Base-by-base conservation (phyloP, 2,329 filamentous ascomycete species). In the Chaetomium olivaceum region DNA sequence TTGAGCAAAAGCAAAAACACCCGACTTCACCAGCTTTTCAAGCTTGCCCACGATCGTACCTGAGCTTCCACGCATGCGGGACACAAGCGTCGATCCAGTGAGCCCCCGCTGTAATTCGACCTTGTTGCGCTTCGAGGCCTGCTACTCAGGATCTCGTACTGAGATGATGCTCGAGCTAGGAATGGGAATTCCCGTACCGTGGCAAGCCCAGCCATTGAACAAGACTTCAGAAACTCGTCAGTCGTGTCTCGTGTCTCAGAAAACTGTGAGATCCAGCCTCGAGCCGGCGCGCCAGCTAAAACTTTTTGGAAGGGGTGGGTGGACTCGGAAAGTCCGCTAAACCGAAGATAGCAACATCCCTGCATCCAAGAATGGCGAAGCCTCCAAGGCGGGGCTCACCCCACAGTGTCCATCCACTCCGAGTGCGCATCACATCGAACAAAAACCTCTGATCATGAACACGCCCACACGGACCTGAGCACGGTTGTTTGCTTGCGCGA, bases 341-440 rank as follows among this genome's bases (percentile, higher is more conserved):
- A 21, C 61, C 55, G 14, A 58, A 59, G 7, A 55, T 23, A 23
- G 50, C 31, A 33, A 46, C 19, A 5, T 21, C 7, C 36, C 25
- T 23, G 43, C 46, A 43, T 36, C 56, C 48, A 55, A 50, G 25
- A 55, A 48, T 36, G 56, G 27, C 39, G 9, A 64, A 60, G 50
- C 57, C 58, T 60, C 57, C 57, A 46, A 36, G 56, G 48, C 29
- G 9, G 56, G 57, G 62, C 29, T 48, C n/a, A n/a, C 54, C 33
- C 56, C 56, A 58, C 56, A 43, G 33, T 31, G 23, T 23, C 23
- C 60, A 39, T 36, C 58, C 61, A 58, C 52, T 33, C 19, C 27
- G 7, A 25, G 56, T 11, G 21, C 55, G 14, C 23, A 33, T 25
- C 56, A 58, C 52, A 55, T 33, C 52, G 16, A 31, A 19, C 25